Evolutionary conservation across 805 yeast genomes (phyloP).

Genomic region (Blastobotrys parvus): DNA sequence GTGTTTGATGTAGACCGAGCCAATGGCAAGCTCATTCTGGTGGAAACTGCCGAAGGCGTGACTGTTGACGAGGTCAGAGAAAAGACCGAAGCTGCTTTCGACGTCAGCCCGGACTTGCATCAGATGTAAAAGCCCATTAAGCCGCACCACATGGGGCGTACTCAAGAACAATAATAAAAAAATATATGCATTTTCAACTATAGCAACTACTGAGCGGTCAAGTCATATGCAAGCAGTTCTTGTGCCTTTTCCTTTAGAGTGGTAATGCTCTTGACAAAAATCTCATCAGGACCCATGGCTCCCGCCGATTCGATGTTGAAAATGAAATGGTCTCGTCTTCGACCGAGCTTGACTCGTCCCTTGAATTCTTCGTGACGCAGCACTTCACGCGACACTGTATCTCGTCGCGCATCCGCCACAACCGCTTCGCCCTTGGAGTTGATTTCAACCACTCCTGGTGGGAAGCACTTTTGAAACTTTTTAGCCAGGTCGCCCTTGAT

Average conservation of each 20-base stretch:
- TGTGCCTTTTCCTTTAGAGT: slow-evolving; percentile 65
- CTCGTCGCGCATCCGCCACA: slow-evolving; percentile 85
- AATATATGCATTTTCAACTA: too few relatives aligned
- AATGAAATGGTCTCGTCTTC: slow-evolving; percentile 86
- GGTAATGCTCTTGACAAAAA: slow-evolving; percentile 83
- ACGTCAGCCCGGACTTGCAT: slow-evolving; percentile 23
- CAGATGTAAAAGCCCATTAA: too few relatives aligned
- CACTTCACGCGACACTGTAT: slow-evolving; percentile 95
- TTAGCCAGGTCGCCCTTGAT: slow-evolving; percentile 69
- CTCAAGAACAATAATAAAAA: too few relatives aligned
- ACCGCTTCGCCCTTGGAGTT: slow-evolving; percentile 58
- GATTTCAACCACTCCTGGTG: slow-evolving; percentile 84
- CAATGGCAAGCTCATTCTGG: slow-evolving; percentile 32
- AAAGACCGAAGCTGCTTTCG: slow-evolving; percentile 36
- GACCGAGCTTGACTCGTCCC: slow-evolving; percentile 83
- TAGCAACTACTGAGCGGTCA: too few relatives aligned
- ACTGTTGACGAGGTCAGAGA: slow-evolving; percentile 33
- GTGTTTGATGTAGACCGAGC: slow-evolving; percentile 39
- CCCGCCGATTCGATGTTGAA: slow-evolving; percentile 94
- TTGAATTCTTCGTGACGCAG: slow-evolving; percentile 86
- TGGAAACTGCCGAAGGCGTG: slow-evolving; percentile 36
- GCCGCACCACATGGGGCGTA: too few relatives aligned
- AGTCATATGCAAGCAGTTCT: slow-evolving; percentile 17
- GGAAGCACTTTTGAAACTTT: slow-evolving; percentile 82
- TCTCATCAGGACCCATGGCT: slow-evolving; percentile 95